Base-by-base conservation (phyloP, 768 basidiomycete species). In the Pisolithus tinctorius region DNA sequence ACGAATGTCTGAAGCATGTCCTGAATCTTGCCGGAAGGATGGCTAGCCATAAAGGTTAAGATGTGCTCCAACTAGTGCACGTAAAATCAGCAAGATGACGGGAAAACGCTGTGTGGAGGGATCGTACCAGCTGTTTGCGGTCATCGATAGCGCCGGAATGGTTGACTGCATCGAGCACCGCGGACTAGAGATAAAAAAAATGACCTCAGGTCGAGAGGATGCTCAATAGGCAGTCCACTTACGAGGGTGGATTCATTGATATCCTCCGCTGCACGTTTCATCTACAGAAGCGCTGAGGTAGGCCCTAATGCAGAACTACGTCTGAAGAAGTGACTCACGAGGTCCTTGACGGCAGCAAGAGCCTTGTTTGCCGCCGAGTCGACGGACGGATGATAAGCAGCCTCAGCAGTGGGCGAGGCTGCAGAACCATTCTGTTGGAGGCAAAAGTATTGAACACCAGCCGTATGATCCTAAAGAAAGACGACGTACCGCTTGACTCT, bases 101-200 rank as follows among this genome's bases (percentile, higher is more conserved):
- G 2, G 4, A 45, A 10, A 9, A 39, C 2, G 11, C 25, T 42
- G 44, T 11, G 30, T 25, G 20, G 26, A 11, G 43, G 43, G n/a
- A 20, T 71, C 83, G 48, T 48, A 88, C 89, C 43, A 85, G 67
- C 64, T 88, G 74, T 65, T 88, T 86, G 48, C 89, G 76, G 60
- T 93, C 89, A 66, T 93, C 86, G 20, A 90, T 69, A 7, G 79
- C 71, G 46, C 81, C 81, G 10, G 71, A 69, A 60, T 90, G 76
- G 34, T 71, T 71, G 39, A 89, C 59, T 2, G 72, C 65, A 60
- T 91, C 86, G n/a, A 86, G 65, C 7, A 80, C 66, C 3, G 83
- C 72, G 5, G 79, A 64, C 87, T 89, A 45, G 11, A 44, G 2
- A 20, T 20, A 20, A 20, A 20, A 20, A 47, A 14, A 31, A 6